Conservation (phyloP, 805 yeast genomes). For the Candida ovalis region DNA sequence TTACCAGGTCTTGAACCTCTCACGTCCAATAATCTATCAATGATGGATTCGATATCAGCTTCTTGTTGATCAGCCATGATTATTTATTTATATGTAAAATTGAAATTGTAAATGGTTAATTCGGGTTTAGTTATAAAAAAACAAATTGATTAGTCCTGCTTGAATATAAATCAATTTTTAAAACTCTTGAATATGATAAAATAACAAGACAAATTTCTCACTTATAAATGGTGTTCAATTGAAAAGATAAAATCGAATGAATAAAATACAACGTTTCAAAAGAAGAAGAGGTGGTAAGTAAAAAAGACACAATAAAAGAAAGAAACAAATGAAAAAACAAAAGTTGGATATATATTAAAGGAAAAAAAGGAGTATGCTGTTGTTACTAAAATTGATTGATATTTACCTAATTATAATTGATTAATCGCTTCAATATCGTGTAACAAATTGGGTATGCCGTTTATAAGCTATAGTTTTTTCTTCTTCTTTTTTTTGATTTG, state of each 20-base stretch:
- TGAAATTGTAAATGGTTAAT: slow-evolving; percentile 2
- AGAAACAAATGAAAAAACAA: no score
- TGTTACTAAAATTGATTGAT: no score
- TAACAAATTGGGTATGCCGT: not conserved
- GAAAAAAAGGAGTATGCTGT: no score
- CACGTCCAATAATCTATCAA: slow-evolving; percentile 93
- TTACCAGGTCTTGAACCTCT: slow-evolving; percentile 98
- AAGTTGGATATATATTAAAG: no score
- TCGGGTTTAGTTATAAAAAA: no score
- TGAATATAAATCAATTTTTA: not conserved
- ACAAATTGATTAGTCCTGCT: no score
- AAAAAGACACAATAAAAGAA: no score
- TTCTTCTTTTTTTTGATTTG: not conserved
- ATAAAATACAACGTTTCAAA: not conserved
- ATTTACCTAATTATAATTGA: no score
- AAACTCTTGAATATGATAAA: not conserved
- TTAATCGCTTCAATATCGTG: not conserved
- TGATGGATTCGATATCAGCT: slow-evolving; percentile 94
- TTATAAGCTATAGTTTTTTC: not conserved
- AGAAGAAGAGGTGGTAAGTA: no score
- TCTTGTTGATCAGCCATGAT: slow-evolving; percentile 43
- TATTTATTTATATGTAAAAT: not conserved
- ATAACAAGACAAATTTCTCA: not conserved
- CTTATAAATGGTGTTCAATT: not conserved
- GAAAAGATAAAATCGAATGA: not conserved